Conservation (phyloP, 176 grass and related monocot species). For the Pontederia crassipes region DNA sequence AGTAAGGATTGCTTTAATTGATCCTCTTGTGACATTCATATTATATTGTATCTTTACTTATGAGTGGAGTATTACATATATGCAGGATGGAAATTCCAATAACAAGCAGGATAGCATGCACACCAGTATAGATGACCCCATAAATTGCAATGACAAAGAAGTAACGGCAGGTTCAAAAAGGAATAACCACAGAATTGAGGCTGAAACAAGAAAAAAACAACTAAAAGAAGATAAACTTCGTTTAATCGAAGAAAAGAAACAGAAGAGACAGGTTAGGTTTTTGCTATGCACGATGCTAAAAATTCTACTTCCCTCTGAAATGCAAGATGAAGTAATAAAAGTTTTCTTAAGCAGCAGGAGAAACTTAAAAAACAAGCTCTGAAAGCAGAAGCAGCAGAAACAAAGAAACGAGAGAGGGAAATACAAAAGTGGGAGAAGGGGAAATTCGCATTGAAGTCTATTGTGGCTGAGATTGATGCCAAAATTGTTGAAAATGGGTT, state of each 20-base stretch:
- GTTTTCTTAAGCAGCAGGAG: conserved; percentile 43
- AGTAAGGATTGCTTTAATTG: too few species aligned
- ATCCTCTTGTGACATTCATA: too few species aligned
- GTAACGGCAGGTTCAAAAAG: neutral
- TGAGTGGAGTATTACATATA: neutral
- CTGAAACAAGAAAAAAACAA: conserved; percentile 17
- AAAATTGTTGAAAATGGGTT: conserved; percentile 47
- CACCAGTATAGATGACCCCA: neutral
- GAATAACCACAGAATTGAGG: neutral
- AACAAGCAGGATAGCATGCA: neutral
- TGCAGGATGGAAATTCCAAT: conserved; percentile 2
- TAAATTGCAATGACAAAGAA: neutral
- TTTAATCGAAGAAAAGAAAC: conserved; percentile 40
- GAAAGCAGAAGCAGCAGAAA: conserved; percentile 45
- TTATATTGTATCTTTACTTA: too few species aligned
- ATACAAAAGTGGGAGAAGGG: conserved; percentile 64
- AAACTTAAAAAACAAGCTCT: conserved; percentile 49
- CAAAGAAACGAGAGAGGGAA: conserved; percentile 56
- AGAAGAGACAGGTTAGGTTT: conserved; percentile 28
- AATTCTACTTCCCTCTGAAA: neutral
- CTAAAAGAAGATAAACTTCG: conserved; percentile 42
- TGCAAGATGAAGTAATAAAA: neutral
- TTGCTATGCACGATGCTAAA: conserved; percentile 9
- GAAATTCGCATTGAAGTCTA: conserved; percentile 55
- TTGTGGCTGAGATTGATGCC: conserved; percentile 49